phyloP scores from a whole-genome alignment of 2,329 filamentous ascomycete species.

The Nemania sp. region DNA sequence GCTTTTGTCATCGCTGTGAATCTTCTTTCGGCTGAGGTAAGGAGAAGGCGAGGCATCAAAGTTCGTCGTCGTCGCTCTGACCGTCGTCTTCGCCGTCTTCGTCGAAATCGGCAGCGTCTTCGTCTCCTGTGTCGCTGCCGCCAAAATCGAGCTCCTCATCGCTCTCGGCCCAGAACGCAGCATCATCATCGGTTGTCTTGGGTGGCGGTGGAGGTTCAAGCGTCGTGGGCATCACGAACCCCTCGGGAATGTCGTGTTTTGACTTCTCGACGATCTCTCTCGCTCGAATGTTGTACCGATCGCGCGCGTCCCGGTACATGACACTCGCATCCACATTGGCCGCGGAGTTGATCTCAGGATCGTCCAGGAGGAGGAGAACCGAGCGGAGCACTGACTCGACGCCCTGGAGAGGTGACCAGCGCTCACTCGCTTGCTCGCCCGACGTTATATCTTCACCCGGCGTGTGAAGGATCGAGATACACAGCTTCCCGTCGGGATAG shows the following conservation, averaged over 20 bases:
- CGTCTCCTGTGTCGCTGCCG: slow-evolving; percentile 68
- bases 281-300: slow-evolving; percentile 72
- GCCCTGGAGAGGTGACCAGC: slow-evolving; percentile 92
- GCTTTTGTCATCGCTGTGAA: not conserved
- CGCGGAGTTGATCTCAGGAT: slow-evolving; percentile 89
- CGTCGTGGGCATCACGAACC: slow-evolving; percentile 80
- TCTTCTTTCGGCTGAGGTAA: too few relatives aligned
- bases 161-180: slow-evolving; percentile 81
- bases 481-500: slow-evolving; percentile 86
- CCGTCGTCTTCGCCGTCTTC: slow-evolving; percentile 58
- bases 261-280: slow-evolving; percentile 72
- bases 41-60: slow-evolving; percentile 38
- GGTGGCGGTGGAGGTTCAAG: slow-evolving; percentile 64
- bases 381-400: slow-evolving; percentile 95
- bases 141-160: slow-evolving; percentile 80
- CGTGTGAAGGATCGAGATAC: slow-evolving; percentile 93
- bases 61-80: slow-evolving; percentile 57
- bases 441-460: slow-evolving; percentile 93
- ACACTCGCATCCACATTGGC: slow-evolving; percentile 94
- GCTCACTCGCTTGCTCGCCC: slow-evolving; percentile 85
- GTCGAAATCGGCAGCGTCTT: slow-evolving; percentile 63
- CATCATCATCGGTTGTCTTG: slow-evolving; percentile 70
- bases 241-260: slow-evolving; percentile 77
- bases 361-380: slow-evolving; percentile 87
- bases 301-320: slow-evolving; percentile 75